Evolutionary conservation across 371 early-diverging fungal genomes (phyloP).

Genomic region (Nematocida sp.): DNA sequence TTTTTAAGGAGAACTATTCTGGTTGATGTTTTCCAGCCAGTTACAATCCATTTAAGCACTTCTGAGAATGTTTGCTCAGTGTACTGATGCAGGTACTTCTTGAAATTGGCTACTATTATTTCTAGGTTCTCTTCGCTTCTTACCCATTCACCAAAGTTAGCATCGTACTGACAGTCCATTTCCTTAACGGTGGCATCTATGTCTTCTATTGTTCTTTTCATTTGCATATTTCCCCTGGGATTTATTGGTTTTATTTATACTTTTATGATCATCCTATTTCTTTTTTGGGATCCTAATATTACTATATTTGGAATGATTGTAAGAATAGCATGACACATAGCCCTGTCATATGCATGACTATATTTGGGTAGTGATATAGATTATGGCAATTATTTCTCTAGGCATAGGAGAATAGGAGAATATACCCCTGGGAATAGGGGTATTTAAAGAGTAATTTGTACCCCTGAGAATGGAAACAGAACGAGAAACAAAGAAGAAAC

Average conservation of each 20-base stretch:
- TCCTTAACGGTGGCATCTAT: conserved; percentile 61
- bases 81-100: conserved; percentile 63
- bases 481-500: neutral
- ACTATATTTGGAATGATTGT: neutral
- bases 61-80: conserved; percentile 53
- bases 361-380: neutral
- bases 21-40: conserved; percentile 64
- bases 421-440: too few species aligned
- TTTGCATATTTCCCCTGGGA: neutral
- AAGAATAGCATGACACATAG: neutral
- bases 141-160: conserved; percentile 66
- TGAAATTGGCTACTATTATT: conserved; percentile 59
- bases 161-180: conserved; percentile 66
- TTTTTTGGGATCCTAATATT: neutral
- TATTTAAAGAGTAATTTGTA: too few species aligned
- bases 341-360: neutral
- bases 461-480: neutral
- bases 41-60: conserved; percentile 65
- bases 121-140: conserved; percentile 64
- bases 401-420: too few species aligned
- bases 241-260: neutral
- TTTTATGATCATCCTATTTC: neutral
- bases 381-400: too few species aligned
- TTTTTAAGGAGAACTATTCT: conserved; percentile 61
- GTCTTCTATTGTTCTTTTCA: conserved; percentile 36